A percentile compares a stretch with the other conserved stretches of the same genome.
Evolutionary conservation across 202 grass and related monocot genomes (phyloP).

Genomic region (Carex sylvatica): DNA sequence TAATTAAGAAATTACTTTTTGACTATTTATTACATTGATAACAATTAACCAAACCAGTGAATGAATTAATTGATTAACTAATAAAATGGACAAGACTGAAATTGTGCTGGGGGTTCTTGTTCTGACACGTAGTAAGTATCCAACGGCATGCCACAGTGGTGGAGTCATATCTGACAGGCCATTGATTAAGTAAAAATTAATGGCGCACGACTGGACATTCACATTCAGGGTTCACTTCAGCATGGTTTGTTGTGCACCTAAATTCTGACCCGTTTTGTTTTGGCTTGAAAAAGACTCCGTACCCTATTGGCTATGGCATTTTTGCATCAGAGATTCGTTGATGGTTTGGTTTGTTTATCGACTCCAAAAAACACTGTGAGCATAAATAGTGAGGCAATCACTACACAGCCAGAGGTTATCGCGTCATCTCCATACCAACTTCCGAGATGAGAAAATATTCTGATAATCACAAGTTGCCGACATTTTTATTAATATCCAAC

Average conservation of each 20-base stretch:
- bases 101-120: not conserved
- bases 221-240: not conserved
- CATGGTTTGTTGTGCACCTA: slow-evolving; percentile 8
- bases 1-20: not conserved
- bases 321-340: not conserved
- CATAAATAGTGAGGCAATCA: not conserved
- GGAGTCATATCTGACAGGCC: slow-evolving; percentile 10
- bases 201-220: not conserved
- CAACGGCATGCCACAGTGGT: not conserved
- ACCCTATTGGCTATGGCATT: slow-evolving; percentile 4
- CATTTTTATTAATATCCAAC: no score
- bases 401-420: not conserved
- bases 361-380: not conserved
- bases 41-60: not conserved
- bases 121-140: not conserved
- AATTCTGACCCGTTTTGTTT: slow-evolving; percentile 28
- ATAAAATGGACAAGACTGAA: not conserved
- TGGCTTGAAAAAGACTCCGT: not conserved
- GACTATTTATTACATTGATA: not conserved
- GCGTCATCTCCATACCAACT: not conserved
- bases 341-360: not conserved
- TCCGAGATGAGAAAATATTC: not conserved
- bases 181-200: slow-evolving; percentile 2
- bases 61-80: no score
- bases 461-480: not conserved